phyloP scores from a whole-genome alignment of 1,284 basidiomycete genomes.

The Afroboletus lepidellus region DNA sequence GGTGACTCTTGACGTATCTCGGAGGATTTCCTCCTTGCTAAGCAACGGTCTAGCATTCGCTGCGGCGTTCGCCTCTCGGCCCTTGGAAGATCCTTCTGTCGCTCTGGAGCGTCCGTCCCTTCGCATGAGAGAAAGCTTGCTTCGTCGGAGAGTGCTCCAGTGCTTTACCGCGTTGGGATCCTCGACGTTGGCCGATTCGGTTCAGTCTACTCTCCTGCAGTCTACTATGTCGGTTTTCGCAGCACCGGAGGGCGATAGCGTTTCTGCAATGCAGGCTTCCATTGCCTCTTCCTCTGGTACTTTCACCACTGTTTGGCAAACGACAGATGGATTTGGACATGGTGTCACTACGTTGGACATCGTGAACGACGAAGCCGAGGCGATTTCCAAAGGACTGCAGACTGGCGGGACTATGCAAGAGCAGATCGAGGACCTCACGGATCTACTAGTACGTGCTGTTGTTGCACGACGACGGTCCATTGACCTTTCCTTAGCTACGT shows the following conservation, averaged over 20 bases:
- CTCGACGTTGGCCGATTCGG: slow-evolving; percentile 76
- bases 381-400: slow-evolving; percentile 27
- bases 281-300: slow-evolving; percentile 86
- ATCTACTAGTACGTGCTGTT: slow-evolving; percentile 62
- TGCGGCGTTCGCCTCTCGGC: slow-evolving; percentile 62
- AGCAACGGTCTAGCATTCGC: slow-evolving; percentile 90
- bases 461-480: slow-evolving; percentile 4
- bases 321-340: slow-evolving; percentile 87
- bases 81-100: slow-evolving; percentile 47
- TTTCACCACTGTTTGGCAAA: slow-evolving; percentile 86
- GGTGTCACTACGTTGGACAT: slow-evolving; percentile 80
- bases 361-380: slow-evolving; percentile 41
- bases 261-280: slow-evolving; percentile 86
- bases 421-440: slow-evolving; percentile 73
- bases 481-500: slow-evolving; percentile 50
- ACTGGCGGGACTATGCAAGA: slow-evolving; percentile 38
- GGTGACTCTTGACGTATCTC: slow-evolving; percentile 88
- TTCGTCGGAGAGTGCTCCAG: slow-evolving; percentile 85
- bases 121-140: slow-evolving; percentile 78
- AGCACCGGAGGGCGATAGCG: slow-evolving; percentile 71
- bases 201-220: slow-evolving; percentile 81
- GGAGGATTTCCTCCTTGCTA: slow-evolving; percentile 83
- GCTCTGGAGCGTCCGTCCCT: slow-evolving; percentile 57
- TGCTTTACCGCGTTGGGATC: slow-evolving; percentile 86
- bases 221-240: slow-evolving; percentile 84